Percentiles rank a stretch among this genome's conserved stretches.
Conservation (phyloP, 352 stramenopile genomes). For the Globisporangium megalacanthum region DNA sequence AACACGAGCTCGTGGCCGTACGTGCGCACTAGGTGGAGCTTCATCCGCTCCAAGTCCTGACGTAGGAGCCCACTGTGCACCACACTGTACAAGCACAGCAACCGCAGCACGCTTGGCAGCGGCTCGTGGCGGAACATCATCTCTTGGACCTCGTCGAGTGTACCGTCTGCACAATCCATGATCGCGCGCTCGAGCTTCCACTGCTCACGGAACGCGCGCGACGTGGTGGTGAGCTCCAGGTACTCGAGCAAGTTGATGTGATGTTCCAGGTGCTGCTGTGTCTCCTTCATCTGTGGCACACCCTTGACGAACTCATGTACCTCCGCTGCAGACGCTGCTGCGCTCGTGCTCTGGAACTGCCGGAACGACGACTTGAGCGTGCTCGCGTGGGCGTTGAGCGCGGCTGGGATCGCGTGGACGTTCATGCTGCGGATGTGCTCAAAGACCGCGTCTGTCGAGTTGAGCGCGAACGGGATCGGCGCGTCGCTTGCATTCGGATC, state of each 20-base stretch:
- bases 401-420: conserved; percentile 41
- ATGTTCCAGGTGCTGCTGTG: conserved; percentile 45
- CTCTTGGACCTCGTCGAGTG: conserved; percentile 41
- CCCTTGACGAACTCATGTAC: conserved; percentile 69
- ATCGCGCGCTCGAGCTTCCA: conserved; percentile 69
- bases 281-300: conserved; percentile 53
- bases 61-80: conserved; percentile 36
- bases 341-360: conserved; percentile 45
- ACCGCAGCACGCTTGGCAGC: conserved; percentile 41
- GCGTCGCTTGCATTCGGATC: conserved; percentile 21
- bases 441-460: conserved; percentile 53
- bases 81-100: conserved; percentile 63
- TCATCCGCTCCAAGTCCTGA: conserved; percentile 33
- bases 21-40: conserved; percentile 51
- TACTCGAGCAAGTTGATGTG: conserved; percentile 61
- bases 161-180: conserved; percentile 38
- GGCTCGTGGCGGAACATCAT: conserved; percentile 55
- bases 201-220: conserved; percentile 45
- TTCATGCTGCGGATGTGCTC: conserved; percentile 58
- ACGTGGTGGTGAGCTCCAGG: conserved; percentile 36
- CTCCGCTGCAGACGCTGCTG: conserved; percentile 41
- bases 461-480: conserved; percentile 36
- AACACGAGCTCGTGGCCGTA: conserved; percentile 76
- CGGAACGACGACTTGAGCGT: conserved; percentile 46
- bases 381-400: conserved; percentile 45